Evolutionary conservation across 164 flowering plant genomes (phyloP).

Genomic region (Aristolochia californica): DNA sequence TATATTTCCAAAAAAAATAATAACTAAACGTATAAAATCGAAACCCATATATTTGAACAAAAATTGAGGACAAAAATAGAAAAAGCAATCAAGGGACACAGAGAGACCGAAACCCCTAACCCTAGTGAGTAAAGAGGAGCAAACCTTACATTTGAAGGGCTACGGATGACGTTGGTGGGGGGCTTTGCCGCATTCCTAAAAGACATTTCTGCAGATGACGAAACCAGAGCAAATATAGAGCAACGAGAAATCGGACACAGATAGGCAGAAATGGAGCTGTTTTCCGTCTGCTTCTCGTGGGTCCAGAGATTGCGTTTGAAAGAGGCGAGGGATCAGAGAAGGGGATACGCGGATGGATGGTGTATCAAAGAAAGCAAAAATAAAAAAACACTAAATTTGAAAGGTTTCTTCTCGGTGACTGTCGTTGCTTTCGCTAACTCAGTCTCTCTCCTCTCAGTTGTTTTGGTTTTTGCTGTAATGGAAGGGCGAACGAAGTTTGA

Average conservation of each 20-base stretch:
- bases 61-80: neutral
- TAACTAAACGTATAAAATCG: no score
- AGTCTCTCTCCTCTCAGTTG: neutral
- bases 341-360: neutral
- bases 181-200: slow-evolving; percentile 33
- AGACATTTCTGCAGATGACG: slow-evolving; percentile 20
- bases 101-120: neutral
- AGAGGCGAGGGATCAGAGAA: slow-evolving; percentile 26
- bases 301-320: slow-evolving; percentile 52
- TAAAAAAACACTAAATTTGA: slow-evolving; percentile 1
- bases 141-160: slow-evolving; percentile 30
- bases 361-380: neutral
- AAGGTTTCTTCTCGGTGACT: slow-evolving; percentile 2
- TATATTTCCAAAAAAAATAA: slow-evolving; percentile 4
- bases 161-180: slow-evolving; percentile 16
- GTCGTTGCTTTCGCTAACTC: neutral
- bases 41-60: neutral
- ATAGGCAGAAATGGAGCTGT: slow-evolving; percentile 1
- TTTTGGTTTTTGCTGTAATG: neutral
- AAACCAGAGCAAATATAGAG: slow-evolving; percentile 6
- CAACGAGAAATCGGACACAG: slow-evolving; percentile 4
- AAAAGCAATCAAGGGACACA: neutral
- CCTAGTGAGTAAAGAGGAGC: neutral
- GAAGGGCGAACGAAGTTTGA: slow-evolving; percentile 10
- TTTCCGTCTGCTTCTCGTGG: slow-evolving; percentile 25